phyloP scores from a whole-genome alignment of 2,329 filamentous ascomycete genomes.

The Penicillium polonicum region DNA sequence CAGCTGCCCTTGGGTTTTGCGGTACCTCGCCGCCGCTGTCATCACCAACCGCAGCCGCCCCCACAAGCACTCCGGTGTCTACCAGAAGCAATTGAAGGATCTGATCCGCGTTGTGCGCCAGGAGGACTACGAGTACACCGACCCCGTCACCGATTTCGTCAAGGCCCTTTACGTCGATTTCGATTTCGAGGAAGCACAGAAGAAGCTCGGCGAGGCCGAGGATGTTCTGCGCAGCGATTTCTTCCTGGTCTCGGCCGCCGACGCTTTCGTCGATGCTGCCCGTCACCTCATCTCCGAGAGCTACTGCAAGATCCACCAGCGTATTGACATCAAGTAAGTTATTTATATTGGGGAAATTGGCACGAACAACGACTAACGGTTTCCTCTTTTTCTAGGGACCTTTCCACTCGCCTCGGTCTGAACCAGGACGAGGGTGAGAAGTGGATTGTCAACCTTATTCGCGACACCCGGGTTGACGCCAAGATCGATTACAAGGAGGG shows the following conservation, averaged over 20 bases:
- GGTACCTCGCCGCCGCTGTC: slow-evolving; percentile 90
- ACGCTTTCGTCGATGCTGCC: slow-evolving; percentile 89
- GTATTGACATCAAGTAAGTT: slow-evolving; percentile 86
- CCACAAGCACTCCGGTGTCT: slow-evolving; percentile 73
- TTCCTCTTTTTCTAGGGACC: slow-evolving; percentile 57
- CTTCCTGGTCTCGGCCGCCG: slow-evolving; percentile 82
- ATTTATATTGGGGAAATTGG: slow-evolving; percentile 1
- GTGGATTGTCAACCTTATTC: slow-evolving; percentile 99
- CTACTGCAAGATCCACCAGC: slow-evolving; percentile 99
- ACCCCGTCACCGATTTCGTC: slow-evolving; percentile 94
- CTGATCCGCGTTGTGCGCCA: slow-evolving; percentile 92
- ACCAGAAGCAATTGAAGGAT: slow-evolving; percentile 99
- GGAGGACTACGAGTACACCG: slow-evolving; percentile 95
- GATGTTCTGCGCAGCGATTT: slow-evolving; percentile 91
- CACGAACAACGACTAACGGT: background rate
- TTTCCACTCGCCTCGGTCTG: slow-evolving; percentile 86
- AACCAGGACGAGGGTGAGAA: slow-evolving; percentile 97
- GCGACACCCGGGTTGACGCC: slow-evolving; percentile 93
- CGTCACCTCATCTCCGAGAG: slow-evolving; percentile 96
- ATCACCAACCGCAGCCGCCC: slow-evolving; percentile 85
- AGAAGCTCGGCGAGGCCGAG: slow-evolving; percentile 81
- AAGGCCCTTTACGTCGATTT: slow-evolving; percentile 95
- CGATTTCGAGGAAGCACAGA: slow-evolving; percentile 94
- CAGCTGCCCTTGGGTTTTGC: slow-evolving; percentile 90
- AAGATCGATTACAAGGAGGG: slow-evolving; percentile 99